Conservation (phyloP, 305 asterid species). For the Lippia alba region DNA sequence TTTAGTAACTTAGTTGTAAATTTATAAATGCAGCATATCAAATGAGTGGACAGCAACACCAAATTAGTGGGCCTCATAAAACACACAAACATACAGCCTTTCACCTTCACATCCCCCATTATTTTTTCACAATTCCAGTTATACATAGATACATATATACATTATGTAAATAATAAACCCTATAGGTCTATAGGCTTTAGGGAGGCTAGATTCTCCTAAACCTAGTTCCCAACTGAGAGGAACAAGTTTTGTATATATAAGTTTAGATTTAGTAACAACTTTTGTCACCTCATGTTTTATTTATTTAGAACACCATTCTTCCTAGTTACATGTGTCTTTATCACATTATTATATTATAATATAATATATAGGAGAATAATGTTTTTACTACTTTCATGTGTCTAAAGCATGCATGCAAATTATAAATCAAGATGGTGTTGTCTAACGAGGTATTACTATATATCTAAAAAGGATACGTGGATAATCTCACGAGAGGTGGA, state of each 20-base stretch:
- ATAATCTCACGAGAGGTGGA: too few relatives aligned
- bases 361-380: neutral
- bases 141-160: neutral
- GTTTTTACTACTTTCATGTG: too few relatives aligned
- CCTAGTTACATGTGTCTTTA: neutral
- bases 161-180: slow-evolving; percentile 2
- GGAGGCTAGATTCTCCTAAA: slow-evolving; percentile 45
- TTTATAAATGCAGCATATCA: slow-evolving; percentile 14
- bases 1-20: slow-evolving; percentile 29
- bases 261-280: slow-evolving; percentile 36
- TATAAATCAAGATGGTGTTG: too few relatives aligned
- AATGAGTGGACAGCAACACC: slow-evolving; percentile 46
- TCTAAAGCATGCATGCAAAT: too few relatives aligned
- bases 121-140: neutral
- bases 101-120: slow-evolving; percentile 28
- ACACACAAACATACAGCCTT: slow-evolving; percentile 25
- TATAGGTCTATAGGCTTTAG: slow-evolving; percentile 42
- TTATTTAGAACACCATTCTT: slow-evolving; percentile 25
- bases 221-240: slow-evolving; percentile 53
- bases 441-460: too few relatives aligned
- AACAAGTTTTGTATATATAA: slow-evolving; percentile 30
- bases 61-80: slow-evolving; percentile 41
- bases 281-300: slow-evolving; percentile 34
- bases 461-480: too few relatives aligned
- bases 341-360: neutral